Evolutionary conservation across 805 yeast species (phyloP).

Genomic region (Lipomyces oligophaga): DNA sequence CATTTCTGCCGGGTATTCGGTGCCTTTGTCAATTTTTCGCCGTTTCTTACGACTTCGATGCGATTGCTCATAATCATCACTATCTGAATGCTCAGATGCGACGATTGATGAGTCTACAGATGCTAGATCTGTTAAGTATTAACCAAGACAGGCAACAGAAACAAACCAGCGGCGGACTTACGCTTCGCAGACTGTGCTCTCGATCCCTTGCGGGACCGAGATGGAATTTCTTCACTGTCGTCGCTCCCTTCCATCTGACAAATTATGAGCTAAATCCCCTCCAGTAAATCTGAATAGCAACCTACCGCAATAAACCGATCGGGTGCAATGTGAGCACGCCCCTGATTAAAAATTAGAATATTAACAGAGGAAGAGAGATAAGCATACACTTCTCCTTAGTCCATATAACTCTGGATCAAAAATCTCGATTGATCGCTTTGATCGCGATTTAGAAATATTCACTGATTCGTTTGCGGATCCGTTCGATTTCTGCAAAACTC

Average conservation of each 20-base stretch:
- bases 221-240: constrained; percentile 17
- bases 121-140: no score
- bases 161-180: background rate
- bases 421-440: constrained; percentile 8
- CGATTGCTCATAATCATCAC: constrained; percentile 22
- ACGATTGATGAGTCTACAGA: constrained; percentile 1
- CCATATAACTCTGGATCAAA: constrained; percentile 43
- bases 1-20: constrained; percentile 30
- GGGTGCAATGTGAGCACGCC: constrained; percentile 37
- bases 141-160: no score
- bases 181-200: constrained; percentile 7
- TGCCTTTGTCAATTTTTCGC: constrained; percentile 28
- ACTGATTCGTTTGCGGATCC: no score
- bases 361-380: background rate
- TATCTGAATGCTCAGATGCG: constrained; percentile 15
- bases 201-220: constrained; percentile 3
- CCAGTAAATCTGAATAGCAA: no score
- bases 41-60: constrained; percentile 17
- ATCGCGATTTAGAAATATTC: no score
- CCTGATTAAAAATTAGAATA: constrained; percentile 2
- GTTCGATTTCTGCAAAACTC: no score
- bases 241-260: constrained; percentile 15
- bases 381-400: constrained; percentile 38
- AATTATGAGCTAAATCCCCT: background rate
- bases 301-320: constrained; percentile 31